Base-by-base conservation (phyloP, 495 filamentous ascomycete genomes). In the Aspergillus leporis region DNA sequence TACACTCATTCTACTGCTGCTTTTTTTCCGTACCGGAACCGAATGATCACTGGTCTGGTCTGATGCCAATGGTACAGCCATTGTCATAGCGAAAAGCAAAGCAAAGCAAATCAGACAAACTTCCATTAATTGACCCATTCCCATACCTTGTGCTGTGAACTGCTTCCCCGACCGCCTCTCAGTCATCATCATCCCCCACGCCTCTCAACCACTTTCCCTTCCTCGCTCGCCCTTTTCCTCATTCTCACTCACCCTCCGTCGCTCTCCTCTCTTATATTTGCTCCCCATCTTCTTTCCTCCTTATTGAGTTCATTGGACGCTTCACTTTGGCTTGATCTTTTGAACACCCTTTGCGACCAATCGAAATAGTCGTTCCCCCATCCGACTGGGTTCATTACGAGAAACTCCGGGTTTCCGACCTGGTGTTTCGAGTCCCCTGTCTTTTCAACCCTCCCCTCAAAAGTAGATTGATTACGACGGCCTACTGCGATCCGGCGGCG, bases 91-190 rank as follows among this genome's bases (percentile, higher is more conserved):
- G n/a, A 40, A 40, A 40, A n/a, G 36, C 36, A n/a, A 28, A 6
- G 3, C 38, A 47, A 40, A 41, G 34, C 53, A 47, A 55, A 47
- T 55, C 21, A 55, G 23, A 32, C 53, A 55, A 55, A 55, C 53
- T 32, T 25, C 53, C 23, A 34, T 47, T 32, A 41, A 18, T 23
- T 40, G 36, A 40, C 9, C 12, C 43, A 22, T 47, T 47, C 21
- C 43, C 43, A 10, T 47, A 23, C 43, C 18, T 47, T 28, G 6
- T 6, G 2, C 23, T 19, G 19, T 21, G 43, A n/a, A 52, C 58
- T 54, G 54, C 36, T 61, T 38, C 64, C 58, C 64, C 64, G 64
- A 66, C 64, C 64, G 64, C 64, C 64, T 63, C 64, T 51, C 53
- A 45, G 46, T 55, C 38, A 7, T 30, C n/a, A 47, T 25, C 36